Percentiles rank a stretch among this genome's conserved stretches.
phyloP scores from a whole-genome alignment of 345 rosid genomes.

The Cardamine occulta region DNA sequence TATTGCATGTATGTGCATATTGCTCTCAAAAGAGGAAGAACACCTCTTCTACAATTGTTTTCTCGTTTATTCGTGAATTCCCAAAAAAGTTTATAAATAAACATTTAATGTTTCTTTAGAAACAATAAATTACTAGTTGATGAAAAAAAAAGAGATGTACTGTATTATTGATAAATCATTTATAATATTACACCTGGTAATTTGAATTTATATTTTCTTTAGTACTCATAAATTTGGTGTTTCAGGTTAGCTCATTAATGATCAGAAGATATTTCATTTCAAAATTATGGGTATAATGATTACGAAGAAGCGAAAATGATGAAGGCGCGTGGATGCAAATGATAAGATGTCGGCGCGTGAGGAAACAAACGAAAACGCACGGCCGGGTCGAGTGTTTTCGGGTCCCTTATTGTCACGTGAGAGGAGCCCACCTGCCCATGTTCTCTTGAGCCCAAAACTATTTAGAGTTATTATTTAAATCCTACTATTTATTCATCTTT shows the following conservation, averaged over 20 bases:
- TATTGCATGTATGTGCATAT: neutral
- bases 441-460: conserved; percentile 41
- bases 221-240: neutral
- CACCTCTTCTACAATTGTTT: neutral
- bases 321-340: conserved; percentile 26
- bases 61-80: neutral
- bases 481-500: conserved; percentile 10
- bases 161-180: neutral
- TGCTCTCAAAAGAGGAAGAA: neutral
- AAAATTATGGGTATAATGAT: conserved; percentile 26
- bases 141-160: neutral
- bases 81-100: neutral
- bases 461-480: neutral
- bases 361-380: conserved; percentile 41
- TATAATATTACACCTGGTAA: neutral
- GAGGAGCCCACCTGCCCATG: conserved; percentile 43
- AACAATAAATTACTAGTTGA: neutral
- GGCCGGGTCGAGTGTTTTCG: conserved; percentile 46
- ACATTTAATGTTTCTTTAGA: neutral
- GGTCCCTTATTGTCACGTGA: conserved; percentile 44
- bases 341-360: conserved; percentile 43
- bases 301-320: conserved; percentile 22
- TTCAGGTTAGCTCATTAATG: conserved; percentile 1
- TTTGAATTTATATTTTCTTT: neutral
- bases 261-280: neutral